phyloP scores from a whole-genome alignment of 169 alveolate species.

The Plasmodium gallinaceum region DNA sequence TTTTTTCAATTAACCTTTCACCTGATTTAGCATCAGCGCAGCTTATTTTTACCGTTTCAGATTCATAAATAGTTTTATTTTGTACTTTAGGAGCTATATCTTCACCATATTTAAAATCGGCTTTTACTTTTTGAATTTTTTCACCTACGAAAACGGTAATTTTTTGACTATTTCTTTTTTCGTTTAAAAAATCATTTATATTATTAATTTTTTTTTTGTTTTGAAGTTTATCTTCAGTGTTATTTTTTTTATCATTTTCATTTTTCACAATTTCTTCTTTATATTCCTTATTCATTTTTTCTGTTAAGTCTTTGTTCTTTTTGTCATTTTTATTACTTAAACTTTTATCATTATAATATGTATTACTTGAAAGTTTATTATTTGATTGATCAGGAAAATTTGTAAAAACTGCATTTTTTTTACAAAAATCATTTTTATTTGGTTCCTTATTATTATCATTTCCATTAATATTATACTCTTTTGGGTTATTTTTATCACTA shows the following conservation, averaged over 20 bases:
- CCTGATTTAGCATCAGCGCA: conserved; percentile 1
- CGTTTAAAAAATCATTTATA: conserved; percentile 24
- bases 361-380: neutral
- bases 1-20: conserved; percentile 8
- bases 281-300: neutral
- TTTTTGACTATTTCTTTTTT: conserved; percentile 33
- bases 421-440: neutral
- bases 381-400: neutral
- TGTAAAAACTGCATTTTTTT: neutral
- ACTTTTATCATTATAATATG: neutral
- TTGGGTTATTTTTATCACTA: no score
- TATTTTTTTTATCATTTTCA: neutral
- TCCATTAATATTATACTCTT: neutral
- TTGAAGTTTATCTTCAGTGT: neutral
- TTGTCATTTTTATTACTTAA: neutral
- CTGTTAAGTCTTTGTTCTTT: neutral
- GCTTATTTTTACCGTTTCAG: conserved; percentile 8
- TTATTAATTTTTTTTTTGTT: conserved; percentile 25
- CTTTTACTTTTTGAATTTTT: conserved; percentile 59
- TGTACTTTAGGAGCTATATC: conserved; percentile 13
- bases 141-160: conserved; percentile 70
- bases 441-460: neutral
- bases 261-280: neutral
- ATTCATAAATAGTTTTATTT: conserved; percentile 6
- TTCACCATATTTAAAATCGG: conserved; percentile 74